Evolutionary conservation across 2,329 filamentous ascomycete genomes (phyloP), one percentile per base, ranked within the genome.

Genomic region (Talaromyces sp.): DNA sequence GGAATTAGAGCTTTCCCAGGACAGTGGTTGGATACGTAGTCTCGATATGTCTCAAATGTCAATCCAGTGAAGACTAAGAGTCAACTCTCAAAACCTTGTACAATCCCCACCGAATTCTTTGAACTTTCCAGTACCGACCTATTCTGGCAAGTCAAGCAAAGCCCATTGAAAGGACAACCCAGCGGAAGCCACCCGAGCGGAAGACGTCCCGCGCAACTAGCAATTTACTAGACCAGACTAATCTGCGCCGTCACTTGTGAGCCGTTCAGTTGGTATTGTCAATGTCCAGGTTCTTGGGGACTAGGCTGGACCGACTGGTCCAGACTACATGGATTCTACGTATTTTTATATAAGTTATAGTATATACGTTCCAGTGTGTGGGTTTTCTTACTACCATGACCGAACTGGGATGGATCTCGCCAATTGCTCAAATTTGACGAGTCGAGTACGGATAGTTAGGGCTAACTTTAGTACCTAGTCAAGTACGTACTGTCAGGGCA

Each of bases 241-340:
- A 21, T 35, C 28, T 35, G 45, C 45, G 19, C 48, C 48, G 33
- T 37, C 48, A 11, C 13, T 39, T 39, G 28, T 25, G 48, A 52
- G 48, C 48, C 48, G 48, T 39, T 39, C 22, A 1, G 48, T 52
- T 52, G 48, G 48, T 22, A 39, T n/a, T n/a, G n/a, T n/a, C n/a
- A n/a, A 15, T 22, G 33, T n/a, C 22, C 21, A 25, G 35, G 48
- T 37, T 17, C 25, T 28, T 17, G 5, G 10, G 15, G 8, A 52
- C 48, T 52, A 33, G 33, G 48, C 33, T 28, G 33, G 48, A 28
- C 25, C 25, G 25, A 28, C 46, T 51, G 46, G 46, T 36, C 46
- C 10, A 51, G 46, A 36, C 17, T 48, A n/a, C 43, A 9, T 31
- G 28, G 43, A 9, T 25, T 46, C 43, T 13, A n/a, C 43, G 9